Base-by-base conservation (phyloP, 2,329 filamentous ascomycete genomes). In the Neurospora sp. region DNA sequence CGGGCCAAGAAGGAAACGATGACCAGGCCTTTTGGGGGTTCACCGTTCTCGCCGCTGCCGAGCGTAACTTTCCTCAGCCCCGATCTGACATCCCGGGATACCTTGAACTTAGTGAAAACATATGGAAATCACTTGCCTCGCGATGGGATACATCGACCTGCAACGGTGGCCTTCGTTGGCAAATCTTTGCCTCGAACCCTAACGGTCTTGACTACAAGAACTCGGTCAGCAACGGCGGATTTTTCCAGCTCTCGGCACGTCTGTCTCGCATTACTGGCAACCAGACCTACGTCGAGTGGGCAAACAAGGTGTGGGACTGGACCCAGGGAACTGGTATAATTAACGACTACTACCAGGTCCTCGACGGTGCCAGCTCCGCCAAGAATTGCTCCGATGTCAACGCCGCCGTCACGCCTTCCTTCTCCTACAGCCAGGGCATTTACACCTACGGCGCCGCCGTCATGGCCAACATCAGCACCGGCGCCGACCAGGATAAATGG, bases 151-250 rank as follows among this genome's bases (percentile, higher is more conserved):
- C 81, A 0, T 81, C 83, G 0, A 80, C 82, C 46, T 96, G 92
- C 76, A 84, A 83, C 36, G 92, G 92, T 71, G 93, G 92, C 4
- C 81, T 96, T 66, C 84, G 88, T 70, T 95, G 92, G 92, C 92
- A 97, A 81, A 93, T 97, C 74, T 94, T 90, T 78, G 81, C 85
- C 1, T 87, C 86, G 75, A 95, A 96, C 77, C 82, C 82, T 66
- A 88, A 88, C 72, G 93, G 92, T 15, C 89, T 93, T 78, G 85
- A 88, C 76, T 96, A 96, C 85, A 96, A 94, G 80, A 95, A 95
- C 81, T 86, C 89, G 17, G 87, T 94, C 74, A 89, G 89, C 72
- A 96, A 96, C 78, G 92, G 91, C 57, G 89, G 89, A n/a, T 88
- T 96, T 77, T 94, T 96, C 79, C 90, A 94, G 76, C 84, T 97